phyloP scores from a whole-genome alignment of 768 basidiomycete genomes.

The Rhodotorula taiwanensis region DNA sequence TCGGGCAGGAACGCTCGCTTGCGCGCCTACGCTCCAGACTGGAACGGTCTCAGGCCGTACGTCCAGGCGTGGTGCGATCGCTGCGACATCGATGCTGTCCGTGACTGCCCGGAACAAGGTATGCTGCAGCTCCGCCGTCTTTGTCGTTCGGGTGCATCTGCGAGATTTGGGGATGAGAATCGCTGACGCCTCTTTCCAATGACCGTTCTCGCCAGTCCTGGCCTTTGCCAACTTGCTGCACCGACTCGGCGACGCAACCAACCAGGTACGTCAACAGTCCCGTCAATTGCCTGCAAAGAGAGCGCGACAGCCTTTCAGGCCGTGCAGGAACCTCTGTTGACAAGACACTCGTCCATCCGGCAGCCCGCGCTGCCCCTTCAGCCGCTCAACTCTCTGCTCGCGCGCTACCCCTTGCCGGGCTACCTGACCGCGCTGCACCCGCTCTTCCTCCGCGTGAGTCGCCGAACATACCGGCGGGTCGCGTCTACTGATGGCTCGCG shows the following conservation, averaged over 20 bases:
- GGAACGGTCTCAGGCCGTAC: not conserved
- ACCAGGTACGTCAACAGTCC: constrained; percentile 2
- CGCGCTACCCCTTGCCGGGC: constrained; percentile 56
- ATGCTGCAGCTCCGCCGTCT: too few species aligned
- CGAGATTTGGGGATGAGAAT: too few species aligned
- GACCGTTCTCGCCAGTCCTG: not conserved
- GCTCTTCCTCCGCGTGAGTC: constrained; percentile 59
- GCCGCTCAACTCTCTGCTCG: constrained; percentile 58
- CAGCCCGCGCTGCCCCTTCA: constrained; percentile 53
- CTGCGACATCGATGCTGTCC: constrained; percentile 8
- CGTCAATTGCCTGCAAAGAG: not conserved
- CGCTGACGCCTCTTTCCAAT: too few species aligned
- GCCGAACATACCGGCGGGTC: too few species aligned
- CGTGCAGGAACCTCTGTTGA: not conserved
- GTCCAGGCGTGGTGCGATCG: not conserved
- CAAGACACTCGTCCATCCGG: not conserved
- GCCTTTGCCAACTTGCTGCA: constrained; percentile 8
- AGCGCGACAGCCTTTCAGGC: too few species aligned
- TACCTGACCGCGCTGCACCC: constrained; percentile 65
- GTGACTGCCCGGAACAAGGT: constrained; percentile 16
- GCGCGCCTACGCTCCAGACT: not conserved
- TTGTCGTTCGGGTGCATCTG: too few species aligned
- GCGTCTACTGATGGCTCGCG: too few species aligned
- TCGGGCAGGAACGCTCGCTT: constrained; percentile 10
- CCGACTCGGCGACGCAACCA: not conserved